Conservation (phyloP, 768 basidiomycete genomes). For the Suillus discolor region DNA sequence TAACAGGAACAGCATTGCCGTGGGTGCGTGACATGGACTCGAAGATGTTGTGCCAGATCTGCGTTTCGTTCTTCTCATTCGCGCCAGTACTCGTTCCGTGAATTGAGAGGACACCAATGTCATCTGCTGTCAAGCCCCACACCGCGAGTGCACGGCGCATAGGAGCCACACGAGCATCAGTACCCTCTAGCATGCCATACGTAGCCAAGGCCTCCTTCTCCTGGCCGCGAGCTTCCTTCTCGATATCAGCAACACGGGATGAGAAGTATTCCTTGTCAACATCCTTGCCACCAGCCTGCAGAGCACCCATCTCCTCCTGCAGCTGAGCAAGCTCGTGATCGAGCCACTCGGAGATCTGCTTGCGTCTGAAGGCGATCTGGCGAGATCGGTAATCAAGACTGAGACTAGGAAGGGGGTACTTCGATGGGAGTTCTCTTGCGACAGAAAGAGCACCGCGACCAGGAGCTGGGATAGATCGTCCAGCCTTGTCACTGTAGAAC, state of each 20-base stretch:
- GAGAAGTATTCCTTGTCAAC: conserved; percentile 72
- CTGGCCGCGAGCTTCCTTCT: conserved; percentile 88
- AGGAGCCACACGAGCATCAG: conserved; percentile 84
- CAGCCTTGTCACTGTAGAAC: conserved; percentile 86
- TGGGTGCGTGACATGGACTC: conserved; percentile 84
- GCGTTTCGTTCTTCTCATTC: conserved; percentile 97
- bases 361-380: conserved; percentile 93
- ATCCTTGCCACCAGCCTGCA: conserved; percentile 52
- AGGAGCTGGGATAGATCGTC: conserved; percentile 96
- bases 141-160: conserved; percentile 95
- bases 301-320: conserved; percentile 71
- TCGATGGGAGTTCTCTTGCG: conserved; percentile 81
- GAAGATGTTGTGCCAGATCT: conserved; percentile 96
- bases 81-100: conserved; percentile 89
- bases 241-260: conserved; percentile 78
- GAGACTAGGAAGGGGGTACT: conserved; percentile 78
- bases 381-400: conserved; percentile 88
- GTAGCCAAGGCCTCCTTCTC: conserved; percentile 92
- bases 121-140: conserved; percentile 93
- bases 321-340: conserved; percentile 85
- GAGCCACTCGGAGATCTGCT: conserved; percentile 95
- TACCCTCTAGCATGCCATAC: conserved; percentile 94
- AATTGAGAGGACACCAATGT: conserved; percentile 88
- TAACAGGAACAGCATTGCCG: conserved; percentile 96
- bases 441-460: conserved; percentile 90